A percentile compares a stretch with the other conserved stretches of the same genome.
phyloP scores from a whole-genome alignment of 257 asterid genomes.

The Solanum arcanum region DNA sequence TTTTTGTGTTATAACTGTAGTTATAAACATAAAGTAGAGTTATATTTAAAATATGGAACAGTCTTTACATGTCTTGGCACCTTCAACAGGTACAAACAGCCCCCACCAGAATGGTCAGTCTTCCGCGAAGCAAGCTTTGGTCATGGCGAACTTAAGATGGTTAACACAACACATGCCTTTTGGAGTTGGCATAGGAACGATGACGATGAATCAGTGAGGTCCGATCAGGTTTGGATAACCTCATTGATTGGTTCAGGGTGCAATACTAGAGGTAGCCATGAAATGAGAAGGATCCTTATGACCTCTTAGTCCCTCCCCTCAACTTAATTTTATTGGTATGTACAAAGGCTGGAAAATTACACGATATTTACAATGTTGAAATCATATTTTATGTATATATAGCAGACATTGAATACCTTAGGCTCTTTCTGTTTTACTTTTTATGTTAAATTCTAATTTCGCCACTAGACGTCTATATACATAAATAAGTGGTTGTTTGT shows the following conservation, averaged over 20 bases:
- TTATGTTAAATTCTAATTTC: neutral
- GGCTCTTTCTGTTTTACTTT: neutral
- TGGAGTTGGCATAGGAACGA: slow-evolving; percentile 98
- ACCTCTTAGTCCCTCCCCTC: neutral
- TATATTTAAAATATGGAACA: neutral
- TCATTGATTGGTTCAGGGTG: slow-evolving; percentile 51
- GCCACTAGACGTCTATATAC: no score
- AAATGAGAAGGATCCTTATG: neutral
- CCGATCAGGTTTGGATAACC: slow-evolving; percentile 73
- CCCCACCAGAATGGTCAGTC: slow-evolving; percentile 71
- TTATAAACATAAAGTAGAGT: neutral
- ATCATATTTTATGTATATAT: neutral
- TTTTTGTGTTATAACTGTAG: neutral
- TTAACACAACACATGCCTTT: slow-evolving; percentile 64
- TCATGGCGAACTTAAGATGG: slow-evolving; percentile 73
- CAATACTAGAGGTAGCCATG: slow-evolving; percentile 12
- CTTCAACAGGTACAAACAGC: slow-evolving; percentile 38
- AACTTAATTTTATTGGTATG: neutral
- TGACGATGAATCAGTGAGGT: slow-evolving; percentile 63
- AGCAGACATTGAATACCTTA: neutral
- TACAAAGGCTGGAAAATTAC: neutral
- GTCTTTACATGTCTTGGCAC: neutral
- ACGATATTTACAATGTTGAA: neutral
- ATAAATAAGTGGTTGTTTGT: neutral
- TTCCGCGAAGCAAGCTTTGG: slow-evolving; percentile 97